phyloP scores from a whole-genome alignment of 116 monocot genomes.

The Phalaenopsis hybrid region DNA sequence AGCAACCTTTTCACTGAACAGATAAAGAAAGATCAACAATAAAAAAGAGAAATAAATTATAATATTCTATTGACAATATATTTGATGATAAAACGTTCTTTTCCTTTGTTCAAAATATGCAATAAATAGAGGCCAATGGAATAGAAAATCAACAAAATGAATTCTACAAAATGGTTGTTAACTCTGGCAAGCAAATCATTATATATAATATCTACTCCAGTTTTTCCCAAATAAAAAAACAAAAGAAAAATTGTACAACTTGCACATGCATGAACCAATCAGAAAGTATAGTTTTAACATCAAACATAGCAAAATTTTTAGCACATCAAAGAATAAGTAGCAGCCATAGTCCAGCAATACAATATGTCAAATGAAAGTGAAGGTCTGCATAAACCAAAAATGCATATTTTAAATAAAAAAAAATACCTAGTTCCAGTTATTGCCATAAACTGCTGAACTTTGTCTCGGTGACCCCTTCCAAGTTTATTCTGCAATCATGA shows the following conservation, averaged over 20 bases:
- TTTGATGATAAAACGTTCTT: neutral
- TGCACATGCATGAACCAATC: neutral
- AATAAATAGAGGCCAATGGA: neutral
- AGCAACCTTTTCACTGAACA: slow-evolving; percentile 82
- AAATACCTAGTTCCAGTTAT: slow-evolving; percentile 81
- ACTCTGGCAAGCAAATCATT: neutral
- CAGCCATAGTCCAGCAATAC: neutral
- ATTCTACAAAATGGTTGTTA: neutral
- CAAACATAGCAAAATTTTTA: neutral
- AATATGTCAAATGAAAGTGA: neutral
- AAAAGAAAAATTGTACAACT: neutral
- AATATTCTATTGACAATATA: neutral
- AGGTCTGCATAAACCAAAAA: neutral
- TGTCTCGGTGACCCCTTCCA: slow-evolving; percentile 84
- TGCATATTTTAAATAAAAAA: neutral
- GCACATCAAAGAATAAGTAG: neutral
- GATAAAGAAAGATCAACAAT: neutral
- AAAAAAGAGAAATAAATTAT: neutral
- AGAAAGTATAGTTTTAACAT: slow-evolving; percentile 3
- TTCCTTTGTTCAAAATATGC: neutral
- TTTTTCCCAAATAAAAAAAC: neutral
- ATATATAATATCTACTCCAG: neutral
- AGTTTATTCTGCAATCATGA: slow-evolving; percentile 67
- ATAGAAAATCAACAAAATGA: neutral
- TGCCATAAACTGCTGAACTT: slow-evolving; percentile 92